Evolutionary conservation across 495 filamentous ascomycete genomes (phyloP).

Genomic region (Annulohypoxylon nitens): DNA sequence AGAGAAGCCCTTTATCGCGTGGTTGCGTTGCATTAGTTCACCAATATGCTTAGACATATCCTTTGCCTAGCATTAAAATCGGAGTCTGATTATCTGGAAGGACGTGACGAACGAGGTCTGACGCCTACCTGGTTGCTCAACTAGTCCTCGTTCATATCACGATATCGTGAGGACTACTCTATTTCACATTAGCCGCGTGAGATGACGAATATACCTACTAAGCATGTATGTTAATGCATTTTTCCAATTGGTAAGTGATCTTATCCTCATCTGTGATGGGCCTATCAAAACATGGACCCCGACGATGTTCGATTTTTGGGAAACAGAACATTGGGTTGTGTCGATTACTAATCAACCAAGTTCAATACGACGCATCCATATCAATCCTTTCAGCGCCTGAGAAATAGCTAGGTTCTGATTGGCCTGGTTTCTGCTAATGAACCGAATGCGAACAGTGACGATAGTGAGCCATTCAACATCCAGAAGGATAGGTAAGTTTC

Average conservation of each 20-base stretch:
- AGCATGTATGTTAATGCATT: background rate
- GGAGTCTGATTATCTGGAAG: background rate
- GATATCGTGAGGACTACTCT: background rate
- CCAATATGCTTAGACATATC: constrained; percentile 10
- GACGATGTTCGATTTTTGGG: background rate
- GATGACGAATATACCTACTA: background rate
- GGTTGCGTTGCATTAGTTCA: constrained; percentile 1
- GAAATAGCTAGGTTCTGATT: background rate
- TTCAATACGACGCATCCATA: background rate
- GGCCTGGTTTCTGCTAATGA: background rate
- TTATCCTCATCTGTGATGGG: background rate
- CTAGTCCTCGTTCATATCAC: background rate
- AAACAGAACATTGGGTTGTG: background rate
- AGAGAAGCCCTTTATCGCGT: background rate
- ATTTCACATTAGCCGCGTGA: background rate
- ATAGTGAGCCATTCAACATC: background rate
- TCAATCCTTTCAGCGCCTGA: background rate
- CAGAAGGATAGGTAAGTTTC: background rate
- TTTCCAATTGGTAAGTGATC: background rate
- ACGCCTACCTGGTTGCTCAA: background rate
- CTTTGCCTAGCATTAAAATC: background rate
- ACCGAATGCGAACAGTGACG: constrained; percentile 1
- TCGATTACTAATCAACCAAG: background rate
- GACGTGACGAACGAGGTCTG: constrained; percentile 3
- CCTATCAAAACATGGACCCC: background rate